phyloP scores from a whole-genome alignment of 2,329 filamentous ascomycete genomes.

The Ceratocystis alfenasii region DNA sequence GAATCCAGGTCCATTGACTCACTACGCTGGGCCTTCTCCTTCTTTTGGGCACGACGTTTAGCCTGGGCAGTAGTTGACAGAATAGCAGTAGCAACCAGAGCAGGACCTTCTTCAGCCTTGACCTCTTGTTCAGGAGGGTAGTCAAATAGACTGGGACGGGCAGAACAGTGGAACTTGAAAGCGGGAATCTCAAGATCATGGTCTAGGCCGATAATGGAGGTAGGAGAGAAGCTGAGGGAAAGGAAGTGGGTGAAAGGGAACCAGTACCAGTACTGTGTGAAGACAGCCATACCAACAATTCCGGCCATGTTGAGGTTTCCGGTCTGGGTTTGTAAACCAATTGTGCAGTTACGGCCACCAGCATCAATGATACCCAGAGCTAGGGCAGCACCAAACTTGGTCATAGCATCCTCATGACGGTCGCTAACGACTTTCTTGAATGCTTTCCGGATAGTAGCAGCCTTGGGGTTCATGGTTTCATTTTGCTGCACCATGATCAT shows the following conservation, averaged over 20 bases:
- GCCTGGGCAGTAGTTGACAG: constrained; percentile 94
- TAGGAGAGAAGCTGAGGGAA: constrained; percentile 90
- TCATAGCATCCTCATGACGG: constrained; percentile 97
- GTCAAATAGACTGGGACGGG: constrained; percentile 88
- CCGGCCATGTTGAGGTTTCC: constrained; percentile 98
- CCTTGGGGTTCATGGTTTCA: constrained; percentile 96
- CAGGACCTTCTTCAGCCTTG: constrained; percentile 84
- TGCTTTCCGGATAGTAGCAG: constrained; percentile 77
- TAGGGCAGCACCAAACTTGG: constrained; percentile 90
- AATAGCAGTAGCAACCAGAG: constrained; percentile 89
- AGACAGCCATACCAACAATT: constrained; percentile 94
- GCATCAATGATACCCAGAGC: constrained; percentile 96
- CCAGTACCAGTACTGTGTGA: constrained; percentile 99
- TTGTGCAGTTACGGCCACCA: constrained; percentile 95
- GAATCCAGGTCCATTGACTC: constrained; percentile 91
- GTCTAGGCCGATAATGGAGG: constrained; percentile 87
- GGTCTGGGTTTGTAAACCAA: constrained; percentile 92
- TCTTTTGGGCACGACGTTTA: constrained; percentile 85
- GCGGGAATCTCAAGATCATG: constrained; percentile 85
- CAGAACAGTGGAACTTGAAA: constrained; percentile 93
- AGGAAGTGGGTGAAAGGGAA: constrained; percentile 98
- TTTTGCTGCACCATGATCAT: constrained; percentile 99
- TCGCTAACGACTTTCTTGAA: constrained; percentile 89
- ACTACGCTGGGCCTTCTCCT: constrained; percentile 75
- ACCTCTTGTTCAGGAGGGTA: constrained; percentile 95